Conservation (phyloP, 1,284 basidiomycete genomes). For the Lentinus polychrous region DNA sequence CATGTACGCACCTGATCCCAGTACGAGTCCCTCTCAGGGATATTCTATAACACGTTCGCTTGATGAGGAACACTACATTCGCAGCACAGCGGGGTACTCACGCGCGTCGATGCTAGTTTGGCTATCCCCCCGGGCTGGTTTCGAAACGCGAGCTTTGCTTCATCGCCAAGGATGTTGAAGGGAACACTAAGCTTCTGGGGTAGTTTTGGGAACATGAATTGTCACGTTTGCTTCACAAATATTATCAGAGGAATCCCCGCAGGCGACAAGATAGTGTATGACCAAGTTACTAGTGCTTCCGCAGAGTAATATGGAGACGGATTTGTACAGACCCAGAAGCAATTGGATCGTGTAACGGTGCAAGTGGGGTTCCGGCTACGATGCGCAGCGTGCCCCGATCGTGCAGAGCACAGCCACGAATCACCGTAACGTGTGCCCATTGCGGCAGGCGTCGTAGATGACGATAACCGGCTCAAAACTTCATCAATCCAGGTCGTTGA, state of each 20-base stretch:
- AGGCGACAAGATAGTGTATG: neutral
- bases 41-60: constrained; percentile 44
- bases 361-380: too few relatives aligned
- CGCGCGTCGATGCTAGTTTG: constrained; percentile 60
- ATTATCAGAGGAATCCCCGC: neutral
- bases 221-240: neutral
- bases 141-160: constrained; percentile 83
- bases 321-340: too few relatives aligned
- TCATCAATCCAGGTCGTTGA: too few relatives aligned
- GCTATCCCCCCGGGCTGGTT: constrained; percentile 74
- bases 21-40: constrained; percentile 65
- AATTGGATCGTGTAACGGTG: too few relatives aligned
- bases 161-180: constrained; percentile 80
- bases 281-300: neutral
- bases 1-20: constrained; percentile 69
- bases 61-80: neutral
- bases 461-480: too few relatives aligned
- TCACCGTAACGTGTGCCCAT: too few relatives aligned
- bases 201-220: constrained; percentile 42
- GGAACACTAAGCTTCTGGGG: constrained; percentile 67
- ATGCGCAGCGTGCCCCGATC: too few relatives aligned
- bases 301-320: too few relatives aligned
- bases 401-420: too few relatives aligned
- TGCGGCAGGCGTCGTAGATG: too few relatives aligned
- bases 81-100: constrained; percentile 41